A percentile compares a stretch with the other conserved stretches of the same genome.
phyloP scores from a whole-genome alignment of 2,329 filamentous ascomycete genomes.

The Didymella glomerata region DNA sequence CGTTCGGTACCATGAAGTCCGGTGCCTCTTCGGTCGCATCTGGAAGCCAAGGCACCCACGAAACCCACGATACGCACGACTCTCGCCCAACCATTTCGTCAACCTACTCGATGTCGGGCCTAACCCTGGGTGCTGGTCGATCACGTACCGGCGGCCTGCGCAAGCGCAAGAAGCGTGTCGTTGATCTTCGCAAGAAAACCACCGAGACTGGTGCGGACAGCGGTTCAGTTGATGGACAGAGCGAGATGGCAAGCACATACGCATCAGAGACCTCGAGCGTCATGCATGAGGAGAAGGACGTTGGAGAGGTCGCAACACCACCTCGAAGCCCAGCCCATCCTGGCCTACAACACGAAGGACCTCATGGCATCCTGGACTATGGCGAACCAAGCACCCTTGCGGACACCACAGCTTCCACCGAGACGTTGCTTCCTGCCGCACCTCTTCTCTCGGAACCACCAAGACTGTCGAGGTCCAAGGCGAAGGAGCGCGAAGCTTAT shows the following conservation, averaged over 20 bases:
- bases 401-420: constrained; percentile 28
- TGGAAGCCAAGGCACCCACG: constrained; percentile 56
- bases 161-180: constrained; percentile 84
- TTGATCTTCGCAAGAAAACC: constrained; percentile 76
- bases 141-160: constrained; percentile 69
- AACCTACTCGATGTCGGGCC: constrained; percentile 64
- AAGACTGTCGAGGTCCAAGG: constrained; percentile 34
- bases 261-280: constrained; percentile 64
- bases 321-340: constrained; percentile 41
- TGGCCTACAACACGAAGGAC: constrained; percentile 35
- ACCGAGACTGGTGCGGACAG: constrained; percentile 58
- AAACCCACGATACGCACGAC: constrained; percentile 52
- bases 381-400: constrained; percentile 37
- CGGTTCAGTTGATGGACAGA: constrained; percentile 61
- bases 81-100: constrained; percentile 72
- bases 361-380: constrained; percentile 36
- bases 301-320: constrained; percentile 45
- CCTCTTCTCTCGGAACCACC: constrained; percentile 39
- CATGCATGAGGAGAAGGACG: constrained; percentile 45
- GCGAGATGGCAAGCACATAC: constrained; percentile 62
- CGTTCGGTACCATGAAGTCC: constrained; percentile 59
- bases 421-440: constrained; percentile 39
- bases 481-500: constrained; percentile 28
- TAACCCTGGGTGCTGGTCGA: constrained; percentile 69
- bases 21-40: constrained; percentile 46